Conservation (phyloP, 1,284 basidiomycete species). For the Ustilago trichophora region DNA sequence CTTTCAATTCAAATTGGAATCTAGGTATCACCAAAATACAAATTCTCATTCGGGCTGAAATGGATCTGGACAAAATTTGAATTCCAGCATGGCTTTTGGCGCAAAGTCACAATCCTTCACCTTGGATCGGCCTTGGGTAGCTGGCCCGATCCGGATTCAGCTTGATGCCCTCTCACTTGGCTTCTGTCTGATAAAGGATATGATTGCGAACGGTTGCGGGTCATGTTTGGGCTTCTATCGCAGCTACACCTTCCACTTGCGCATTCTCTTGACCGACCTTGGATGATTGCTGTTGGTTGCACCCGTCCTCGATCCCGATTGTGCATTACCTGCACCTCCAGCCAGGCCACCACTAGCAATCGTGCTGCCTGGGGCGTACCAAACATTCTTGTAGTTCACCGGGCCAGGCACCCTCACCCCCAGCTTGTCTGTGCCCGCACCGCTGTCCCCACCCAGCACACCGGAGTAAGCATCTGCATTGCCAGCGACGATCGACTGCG, state of each 20-base stretch:
- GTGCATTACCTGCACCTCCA: constrained; percentile 6
- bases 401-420: constrained; percentile 37
- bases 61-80: too few species aligned
- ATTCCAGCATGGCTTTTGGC: too few species aligned
- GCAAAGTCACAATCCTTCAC: too few species aligned
- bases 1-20: too few species aligned
- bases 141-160: too few species aligned
- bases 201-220: too few species aligned
- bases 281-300: constrained; percentile 14
- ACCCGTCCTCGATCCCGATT: not conserved
- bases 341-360: constrained; percentile 36
- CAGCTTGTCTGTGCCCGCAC: constrained; percentile 13
- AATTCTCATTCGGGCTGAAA: too few species aligned
- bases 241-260: constrained; percentile 42
- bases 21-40: too few species aligned
- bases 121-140: too few species aligned
- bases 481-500: constrained; percentile 18
- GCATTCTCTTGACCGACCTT: constrained; percentile 33
- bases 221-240: too few species aligned
- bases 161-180: too few species aligned
- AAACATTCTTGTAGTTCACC: constrained; percentile 54
- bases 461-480: constrained; percentile 8
- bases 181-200: too few species aligned
- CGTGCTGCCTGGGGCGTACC: constrained; percentile 49
- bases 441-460: not conserved